These are phyloP conservation scores for Starmerella bombi DNA, from an alignment of 805 yeast genomes.

Conservation along the genomic window DNA sequence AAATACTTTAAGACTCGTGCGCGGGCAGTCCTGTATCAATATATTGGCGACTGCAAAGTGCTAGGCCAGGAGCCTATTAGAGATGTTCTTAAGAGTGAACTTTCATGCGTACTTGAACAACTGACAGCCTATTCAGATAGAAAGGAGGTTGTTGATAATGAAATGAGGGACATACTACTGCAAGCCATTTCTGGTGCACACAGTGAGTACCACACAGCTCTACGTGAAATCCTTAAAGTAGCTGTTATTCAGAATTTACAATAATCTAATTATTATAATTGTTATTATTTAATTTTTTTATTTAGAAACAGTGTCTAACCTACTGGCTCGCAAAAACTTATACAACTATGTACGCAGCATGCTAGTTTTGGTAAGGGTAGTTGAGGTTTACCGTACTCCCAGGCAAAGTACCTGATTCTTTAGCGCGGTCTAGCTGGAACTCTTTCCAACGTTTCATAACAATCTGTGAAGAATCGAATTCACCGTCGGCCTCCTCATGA, in stretches of 20 bases:
- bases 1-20: constrained; percentile 10
- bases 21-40: constrained; percentile 43
- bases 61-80: constrained; percentile 54
- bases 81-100: constrained; percentile 49
- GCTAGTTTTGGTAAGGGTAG: too few relatives aligned
- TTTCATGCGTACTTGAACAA: constrained; percentile 27
- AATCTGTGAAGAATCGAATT: constrained; percentile 81
- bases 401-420: too few relatives aligned
- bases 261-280: background rate
- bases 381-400: too few relatives aligned
- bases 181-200: constrained; percentile 12
- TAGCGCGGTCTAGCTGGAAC: constrained; percentile 59
- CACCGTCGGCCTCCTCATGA: constrained; percentile 62
- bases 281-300: background rate
- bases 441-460: constrained; percentile 92
- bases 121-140: constrained; percentile 2
- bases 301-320: too few relatives aligned
- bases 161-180: constrained; percentile 4
- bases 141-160: background rate
- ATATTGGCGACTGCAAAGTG: constrained; percentile 48
- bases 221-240: constrained; percentile 7
- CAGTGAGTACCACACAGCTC: constrained; percentile 3
- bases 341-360: too few relatives aligned
- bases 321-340: too few relatives aligned
- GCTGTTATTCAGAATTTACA: background rate